Base-by-base conservation (phyloP, 805 yeast genomes). In the Lachancea nothofagi region DNA sequence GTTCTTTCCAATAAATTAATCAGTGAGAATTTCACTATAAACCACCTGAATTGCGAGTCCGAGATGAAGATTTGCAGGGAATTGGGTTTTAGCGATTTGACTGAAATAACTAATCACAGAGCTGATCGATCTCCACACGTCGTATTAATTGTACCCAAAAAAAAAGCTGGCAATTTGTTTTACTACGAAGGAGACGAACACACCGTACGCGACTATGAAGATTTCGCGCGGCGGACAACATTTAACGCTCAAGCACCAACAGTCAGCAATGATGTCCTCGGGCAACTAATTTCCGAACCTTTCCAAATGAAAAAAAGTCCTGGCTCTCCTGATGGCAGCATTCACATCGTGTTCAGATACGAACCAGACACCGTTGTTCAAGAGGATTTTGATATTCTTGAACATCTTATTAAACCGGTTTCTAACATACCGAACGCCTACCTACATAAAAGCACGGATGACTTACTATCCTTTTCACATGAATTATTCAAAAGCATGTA, bases 381-480 rank as follows among this genome's bases (percentile, higher is more conserved):
- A 2, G 93, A 84, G 54, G 93, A 84, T 58, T 72, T 70, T 46
- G 72, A 72, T 21, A 59, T 82, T 4, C 62, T 84, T 42, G 78
- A 80, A 5, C 72, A 79, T 48, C 49, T 84, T 30, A 57, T 80
- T 30, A 83, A 80, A 40, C 77, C 77, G 9, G 61, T 80, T 15
- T 75, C 83, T 44, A 67, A 74, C 41, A 59, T 80, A 8, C 79
- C 80, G 1, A 72, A 80, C 48, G 67, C 78, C 5, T 66, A 70
- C 45, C 51, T 84, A 5, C 76, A 66, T 54, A 73, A 70, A 29
- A 69, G 79, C 2, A 66, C 70, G n/a, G 77, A 77, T 47, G 58
- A 65, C 4, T 54, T 74, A 23, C 46, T 74, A 14, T 61, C 64
- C 13, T 39, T 57, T 1, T 81, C 75, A 48, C 72, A 62, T 19